Evolutionary conservation across 73 alveolate species (phyloP).

Genomic region (Blepharisma stoltei): DNA sequence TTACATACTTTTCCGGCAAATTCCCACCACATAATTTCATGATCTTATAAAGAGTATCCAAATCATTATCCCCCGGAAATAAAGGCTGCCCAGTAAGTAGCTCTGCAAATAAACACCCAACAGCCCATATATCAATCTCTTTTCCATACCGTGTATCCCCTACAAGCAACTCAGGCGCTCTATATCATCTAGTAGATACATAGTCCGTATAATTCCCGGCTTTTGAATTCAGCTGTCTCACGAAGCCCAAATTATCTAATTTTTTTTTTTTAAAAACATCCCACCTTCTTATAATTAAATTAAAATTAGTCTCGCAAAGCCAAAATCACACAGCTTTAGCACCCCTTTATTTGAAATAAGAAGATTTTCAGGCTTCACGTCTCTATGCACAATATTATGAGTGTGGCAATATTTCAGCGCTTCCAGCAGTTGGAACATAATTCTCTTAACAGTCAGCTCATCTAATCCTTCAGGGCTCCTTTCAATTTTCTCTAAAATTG

Average conservation of each 20-base stretch:
- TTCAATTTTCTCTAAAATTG: constrained; percentile 79
- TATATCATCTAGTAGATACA: constrained; percentile 84
- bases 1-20: too few relatives aligned
- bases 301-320: constrained; percentile 67
- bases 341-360: constrained; percentile 21
- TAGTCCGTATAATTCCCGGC: constrained; percentile 60
- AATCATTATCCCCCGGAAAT: constrained; percentile 75
- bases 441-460: constrained; percentile 45
- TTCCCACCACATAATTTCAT: constrained; percentile 63
- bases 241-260: constrained; percentile 75
- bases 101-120: constrained; percentile 84
- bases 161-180: constrained; percentile 79
- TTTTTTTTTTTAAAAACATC: too few relatives aligned
- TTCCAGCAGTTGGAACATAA: constrained; percentile 41
- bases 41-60: constrained; percentile 62
- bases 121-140: constrained; percentile 74
- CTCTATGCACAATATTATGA: constrained; percentile 28
- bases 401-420: constrained; percentile 53
- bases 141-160: constrained; percentile 52
- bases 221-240: constrained; percentile 49
- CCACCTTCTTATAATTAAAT: too few relatives aligned
- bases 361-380: constrained; percentile 28
- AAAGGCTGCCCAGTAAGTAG: constrained; percentile 65
- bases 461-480: constrained; percentile 80
- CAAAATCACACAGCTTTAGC: constrained; percentile 76